Evolutionary conservation across 225 moss, liverwort and hornwort genomes (phyloP).

Genomic region (Polytrichum formosum): DNA sequence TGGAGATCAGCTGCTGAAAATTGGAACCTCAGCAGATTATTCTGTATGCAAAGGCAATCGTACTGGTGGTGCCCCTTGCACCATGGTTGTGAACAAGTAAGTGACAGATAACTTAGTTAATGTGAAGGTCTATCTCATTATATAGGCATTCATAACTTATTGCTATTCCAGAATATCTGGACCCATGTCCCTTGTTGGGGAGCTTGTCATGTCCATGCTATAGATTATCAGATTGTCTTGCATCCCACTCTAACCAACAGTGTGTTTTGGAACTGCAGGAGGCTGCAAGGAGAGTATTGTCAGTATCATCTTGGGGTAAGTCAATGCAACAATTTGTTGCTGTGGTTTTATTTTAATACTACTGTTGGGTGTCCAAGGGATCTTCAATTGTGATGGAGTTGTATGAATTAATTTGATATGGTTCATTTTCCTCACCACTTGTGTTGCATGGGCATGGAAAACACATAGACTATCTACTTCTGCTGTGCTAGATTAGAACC

Average conservation of each 20-base stretch:
- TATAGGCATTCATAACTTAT: background rate
- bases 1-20: constrained; percentile 65
- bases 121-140: too few relatives aligned
- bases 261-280: constrained; percentile 33
- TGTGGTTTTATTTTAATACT: too few relatives aligned
- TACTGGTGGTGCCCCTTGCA: constrained; percentile 65
- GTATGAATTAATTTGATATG: background rate
- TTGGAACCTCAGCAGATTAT: constrained; percentile 74
- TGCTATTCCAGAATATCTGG: background rate
- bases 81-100: constrained; percentile 75
- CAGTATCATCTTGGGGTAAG: constrained; percentile 79
- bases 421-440: too few relatives aligned
- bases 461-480: too few relatives aligned
- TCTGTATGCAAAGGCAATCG: constrained; percentile 74
- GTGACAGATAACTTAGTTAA: background rate
- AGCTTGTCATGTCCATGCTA: too few relatives aligned
- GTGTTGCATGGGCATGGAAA: too few relatives aligned
- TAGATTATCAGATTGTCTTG: too few relatives aligned
- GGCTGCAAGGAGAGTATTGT: constrained; percentile 73
- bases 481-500: too few relatives aligned
- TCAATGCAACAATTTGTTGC: background rate
- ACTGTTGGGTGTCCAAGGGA: too few relatives aligned
- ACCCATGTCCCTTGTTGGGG: background rate
- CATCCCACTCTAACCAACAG: background rate
- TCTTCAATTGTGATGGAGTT: background rate